Evolutionary conservation across 163 green algal species (phyloP), one percentile per base, ranked within the genome.

Genomic region (Volvox carteri): DNA sequence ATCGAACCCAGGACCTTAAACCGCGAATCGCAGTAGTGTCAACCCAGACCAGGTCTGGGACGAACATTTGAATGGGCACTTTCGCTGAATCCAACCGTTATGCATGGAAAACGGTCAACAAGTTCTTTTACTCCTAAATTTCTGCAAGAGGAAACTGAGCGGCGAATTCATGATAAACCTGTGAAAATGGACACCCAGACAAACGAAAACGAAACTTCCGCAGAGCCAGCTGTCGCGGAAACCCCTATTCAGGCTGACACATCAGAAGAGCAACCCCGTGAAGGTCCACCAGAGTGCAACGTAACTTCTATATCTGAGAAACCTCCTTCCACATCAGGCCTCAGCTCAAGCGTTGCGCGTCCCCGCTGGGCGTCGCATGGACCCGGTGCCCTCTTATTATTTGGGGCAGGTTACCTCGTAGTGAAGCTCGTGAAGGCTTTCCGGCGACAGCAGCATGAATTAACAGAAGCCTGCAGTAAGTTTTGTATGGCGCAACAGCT

Each of bases 381-480:
- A 39, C 44, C 78, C 1, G 39, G 56, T 0, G n/a, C 65, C 4
- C 35, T 88, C 1, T 50, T 88, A 23, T 50, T 87, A 1, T 2
- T 50, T 37, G 78, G 60, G 50, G 42, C 48, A 6, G 81, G 65
- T 11, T 81, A 39, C 48, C 23, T 81, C 6, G 25, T 46, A 25
- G 50, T 37, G 28, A 48, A 23, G 46, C 35, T 81, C 0, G 14
- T 73, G 4, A 62, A 74, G 8, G 83, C 30, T 14, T 62, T 83
- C 14, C 25, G 48, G 4, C 39, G 39, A 5, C 83, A 88, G n/a
- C 50, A 81, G 12, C 67, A 28, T 6, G 18, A 88, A 41, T 39
- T 88, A 19, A 30, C 37, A 0, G 50, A 81, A 33, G 68, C 83
- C 1, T 83, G 68, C 48, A 54, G 83, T 88, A 33, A 58, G 83